Conservation (phyloP, 345 rosid species). For the Brassica cretica region DNA sequence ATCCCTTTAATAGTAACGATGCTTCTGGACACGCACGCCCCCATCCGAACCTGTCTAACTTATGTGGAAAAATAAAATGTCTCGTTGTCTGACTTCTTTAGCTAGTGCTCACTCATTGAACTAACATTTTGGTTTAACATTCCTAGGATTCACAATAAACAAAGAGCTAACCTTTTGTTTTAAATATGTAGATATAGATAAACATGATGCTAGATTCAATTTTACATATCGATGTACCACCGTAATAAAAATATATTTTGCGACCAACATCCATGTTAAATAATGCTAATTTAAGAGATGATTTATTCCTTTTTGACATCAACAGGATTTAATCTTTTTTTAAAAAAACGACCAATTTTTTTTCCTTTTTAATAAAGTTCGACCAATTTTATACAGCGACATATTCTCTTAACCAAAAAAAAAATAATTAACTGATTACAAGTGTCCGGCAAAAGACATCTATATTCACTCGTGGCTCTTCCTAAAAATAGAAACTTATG, state of each 20-base stretch:
- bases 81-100: no score
- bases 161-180: neutral
- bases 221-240: neutral
- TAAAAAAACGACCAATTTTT: neutral
- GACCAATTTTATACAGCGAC: neutral
- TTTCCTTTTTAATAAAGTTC: neutral
- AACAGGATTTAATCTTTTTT: no score
- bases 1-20: no score
- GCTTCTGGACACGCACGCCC: no score
- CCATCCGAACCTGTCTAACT: no score
- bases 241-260: neutral
- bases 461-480: neutral
- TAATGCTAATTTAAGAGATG: neutral
- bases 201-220: neutral
- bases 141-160: no score
- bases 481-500: constrained; percentile 25
- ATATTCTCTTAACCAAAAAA: constrained; percentile 12
- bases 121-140: no score
- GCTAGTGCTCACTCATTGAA: no score
- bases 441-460: neutral
- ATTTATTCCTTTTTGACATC: neutral
- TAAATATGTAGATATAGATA: neutral
- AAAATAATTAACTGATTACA: neutral
- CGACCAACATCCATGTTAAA: neutral
- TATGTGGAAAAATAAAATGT: no score